A percentile compares a stretch with the other conserved stretches of the same genome.
Conservation (phyloP, 192 early-diverging fungal genomes). For the Rhizoclosmatium globosum region DNA sequence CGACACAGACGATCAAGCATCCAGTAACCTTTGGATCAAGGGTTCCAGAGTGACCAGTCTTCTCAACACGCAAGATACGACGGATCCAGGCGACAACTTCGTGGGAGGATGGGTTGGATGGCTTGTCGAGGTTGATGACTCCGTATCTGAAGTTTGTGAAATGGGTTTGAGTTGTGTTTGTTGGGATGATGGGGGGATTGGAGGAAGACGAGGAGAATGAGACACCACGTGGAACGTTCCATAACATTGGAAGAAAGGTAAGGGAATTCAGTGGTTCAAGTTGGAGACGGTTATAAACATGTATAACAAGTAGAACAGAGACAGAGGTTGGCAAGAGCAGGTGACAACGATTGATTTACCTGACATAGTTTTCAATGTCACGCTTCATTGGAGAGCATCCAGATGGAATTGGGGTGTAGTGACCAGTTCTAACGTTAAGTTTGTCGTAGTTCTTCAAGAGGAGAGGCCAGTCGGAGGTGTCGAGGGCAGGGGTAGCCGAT, state of each 20-base stretch:
- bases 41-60: constrained; percentile 98
- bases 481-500: constrained; percentile 76
- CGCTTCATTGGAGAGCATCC: constrained; percentile 96
- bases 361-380: constrained; percentile 87
- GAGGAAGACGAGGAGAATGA: background rate
- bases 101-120: constrained; percentile 99
- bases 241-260: no score
- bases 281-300: no score
- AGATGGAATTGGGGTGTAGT: constrained; percentile 97
- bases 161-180: background rate
- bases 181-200: no score
- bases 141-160: constrained; percentile 73
- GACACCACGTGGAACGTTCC: background rate
- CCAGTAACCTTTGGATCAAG: constrained; percentile 99
- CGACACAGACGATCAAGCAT: constrained; percentile 98
- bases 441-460: constrained; percentile 80
- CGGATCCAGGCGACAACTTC: constrained; percentile 99
- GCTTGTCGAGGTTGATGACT: constrained; percentile 99
- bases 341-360: constrained; percentile 39
- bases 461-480: constrained; percentile 96
- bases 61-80: constrained; percentile 95
- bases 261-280: no score
- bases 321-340: no score
- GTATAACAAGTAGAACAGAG: no score
- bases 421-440: constrained; percentile 94